Evolutionary conservation across 805 yeast species (phyloP).

Genomic region (Candida silvicultrix): DNA sequence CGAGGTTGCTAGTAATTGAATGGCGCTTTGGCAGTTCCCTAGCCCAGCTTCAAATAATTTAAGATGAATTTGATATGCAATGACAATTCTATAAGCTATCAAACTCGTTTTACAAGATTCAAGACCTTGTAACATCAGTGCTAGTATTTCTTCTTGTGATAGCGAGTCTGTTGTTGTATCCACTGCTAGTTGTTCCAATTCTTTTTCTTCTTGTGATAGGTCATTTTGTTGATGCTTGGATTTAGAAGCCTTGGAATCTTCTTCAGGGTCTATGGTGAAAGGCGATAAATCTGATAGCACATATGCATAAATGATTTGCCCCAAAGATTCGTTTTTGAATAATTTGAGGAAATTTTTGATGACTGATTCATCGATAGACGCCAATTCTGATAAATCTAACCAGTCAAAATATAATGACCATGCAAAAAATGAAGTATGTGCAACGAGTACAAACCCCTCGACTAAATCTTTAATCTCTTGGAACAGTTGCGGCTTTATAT

Average conservation of each 20-base stretch:
- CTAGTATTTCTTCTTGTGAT: constrained; percentile 45
- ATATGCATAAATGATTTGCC: constrained; percentile 56
- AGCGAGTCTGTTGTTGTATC: constrained; percentile 20
- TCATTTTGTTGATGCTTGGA: constrained; percentile 12
- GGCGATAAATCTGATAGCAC: constrained; percentile 64
- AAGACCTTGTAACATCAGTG: constrained; percentile 45
- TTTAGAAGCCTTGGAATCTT: constrained; percentile 6
- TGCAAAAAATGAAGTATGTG: constrained; percentile 52
- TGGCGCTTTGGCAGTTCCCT: constrained; percentile 52
- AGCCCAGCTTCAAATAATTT: constrained; percentile 62
- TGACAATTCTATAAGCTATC: constrained; percentile 59
- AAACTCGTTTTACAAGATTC: constrained; percentile 39
- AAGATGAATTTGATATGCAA: constrained; percentile 50
- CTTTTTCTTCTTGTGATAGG: constrained; percentile 18
- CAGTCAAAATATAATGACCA: constrained; percentile 77
- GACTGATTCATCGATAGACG: constrained; percentile 39
- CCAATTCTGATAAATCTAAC: constrained; percentile 48
- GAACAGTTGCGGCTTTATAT: constrained; percentile 31
- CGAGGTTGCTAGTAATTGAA: constrained; percentile 44
- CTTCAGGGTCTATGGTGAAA: constrained; percentile 26
- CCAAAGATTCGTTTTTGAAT: constrained; percentile 58
- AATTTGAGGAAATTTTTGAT: constrained; percentile 45
- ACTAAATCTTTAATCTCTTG: constrained; percentile 47
- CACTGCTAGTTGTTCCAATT: constrained; percentile 15
- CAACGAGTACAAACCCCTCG: constrained; percentile 67